These are phyloP conservation scores for Mycena galericulata DNA, from an alignment of 768 basidiomycete genomes.

Conservation along the genomic window DNA sequence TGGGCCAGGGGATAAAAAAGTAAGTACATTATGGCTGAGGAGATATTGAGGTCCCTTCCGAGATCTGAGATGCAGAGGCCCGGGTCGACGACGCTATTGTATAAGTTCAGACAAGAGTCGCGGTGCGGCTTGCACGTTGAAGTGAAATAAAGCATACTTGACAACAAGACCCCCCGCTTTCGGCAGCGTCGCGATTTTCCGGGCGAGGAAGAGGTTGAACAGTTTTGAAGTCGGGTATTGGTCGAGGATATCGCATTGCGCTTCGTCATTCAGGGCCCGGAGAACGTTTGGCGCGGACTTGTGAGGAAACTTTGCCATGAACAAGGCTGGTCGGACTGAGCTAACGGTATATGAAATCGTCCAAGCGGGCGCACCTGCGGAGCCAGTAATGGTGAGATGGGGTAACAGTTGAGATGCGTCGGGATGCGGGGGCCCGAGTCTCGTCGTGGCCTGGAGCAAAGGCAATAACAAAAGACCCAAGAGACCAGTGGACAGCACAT, in stretches of 20 bases:
- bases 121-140: not conserved
- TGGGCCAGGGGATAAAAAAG: no score
- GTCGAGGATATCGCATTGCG: not conserved
- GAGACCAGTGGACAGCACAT: conserved; percentile 24
- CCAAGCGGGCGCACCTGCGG: not conserved
- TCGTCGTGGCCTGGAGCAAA: conserved; percentile 16
- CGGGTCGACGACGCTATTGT: conserved; percentile 11
- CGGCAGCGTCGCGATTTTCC: conserved; percentile 8
- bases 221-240: conserved; percentile 15
- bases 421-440: conserved; percentile 2
- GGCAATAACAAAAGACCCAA: conserved; percentile 25
- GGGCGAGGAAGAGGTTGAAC: conserved; percentile 16
- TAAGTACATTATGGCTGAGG: no score
- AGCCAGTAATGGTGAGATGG: conserved; percentile 28
- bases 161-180: conserved; percentile 21
- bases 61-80: conserved; percentile 11
- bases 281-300: conserved; percentile 4
- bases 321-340: not conserved
- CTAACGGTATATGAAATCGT: not conserved
- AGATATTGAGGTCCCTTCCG: not conserved
- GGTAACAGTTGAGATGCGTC: conserved; percentile 4
- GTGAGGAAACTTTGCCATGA: not conserved
- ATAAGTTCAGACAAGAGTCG: not conserved
- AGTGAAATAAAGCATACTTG: not conserved
- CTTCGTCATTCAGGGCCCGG: conserved; percentile 12